Conservation (phyloP, 768 basidiomycete genomes). For the Pleurotus tuber-regium region DNA sequence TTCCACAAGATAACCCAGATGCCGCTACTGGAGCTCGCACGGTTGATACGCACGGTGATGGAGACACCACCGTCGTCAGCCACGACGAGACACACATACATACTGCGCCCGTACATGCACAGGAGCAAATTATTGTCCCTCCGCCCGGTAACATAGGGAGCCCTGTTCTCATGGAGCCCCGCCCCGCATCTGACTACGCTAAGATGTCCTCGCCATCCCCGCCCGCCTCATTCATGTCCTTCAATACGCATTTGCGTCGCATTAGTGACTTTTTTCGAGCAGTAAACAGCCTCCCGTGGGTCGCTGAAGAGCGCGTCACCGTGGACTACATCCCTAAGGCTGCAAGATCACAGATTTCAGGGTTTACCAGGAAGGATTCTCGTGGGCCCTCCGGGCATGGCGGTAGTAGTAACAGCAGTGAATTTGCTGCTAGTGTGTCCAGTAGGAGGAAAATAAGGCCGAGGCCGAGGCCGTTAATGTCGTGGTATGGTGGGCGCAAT, state of each 20-base stretch:
- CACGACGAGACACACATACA: conserved; percentile 1
- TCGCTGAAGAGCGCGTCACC: conserved; percentile 37
- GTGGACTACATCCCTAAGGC: conserved; percentile 39
- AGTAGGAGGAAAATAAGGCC: background rate
- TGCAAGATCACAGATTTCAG: background rate
- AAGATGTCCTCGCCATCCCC: conserved; percentile 46
- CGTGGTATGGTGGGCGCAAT: conserved; percentile 2
- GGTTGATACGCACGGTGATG: background rate
- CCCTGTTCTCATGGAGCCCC: conserved; percentile 40
- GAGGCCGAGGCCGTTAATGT: background rate
- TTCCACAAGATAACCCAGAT: background rate
- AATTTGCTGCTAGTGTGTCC: background rate
- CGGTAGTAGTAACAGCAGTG: background rate
- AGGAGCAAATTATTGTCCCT: background rate
- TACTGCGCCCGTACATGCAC: background rate
- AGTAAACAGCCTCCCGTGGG: conserved; percentile 44
- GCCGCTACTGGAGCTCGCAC: background rate
- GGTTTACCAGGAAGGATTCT: background rate
- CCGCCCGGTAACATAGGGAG: conserved; percentile 15
- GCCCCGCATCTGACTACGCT: conserved; percentile 43
- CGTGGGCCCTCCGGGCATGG: background rate
- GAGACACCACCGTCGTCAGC: background rate
- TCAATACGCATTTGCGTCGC: conserved; percentile 31
- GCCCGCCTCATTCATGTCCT: conserved; percentile 30
- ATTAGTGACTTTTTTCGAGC: conserved; percentile 30